A percentile compares a stretch with the other conserved stretches of the same genome.
phyloP scores from a whole-genome alignment of 2,329 filamentous ascomycete genomes.

The Fusarium sp. region DNA sequence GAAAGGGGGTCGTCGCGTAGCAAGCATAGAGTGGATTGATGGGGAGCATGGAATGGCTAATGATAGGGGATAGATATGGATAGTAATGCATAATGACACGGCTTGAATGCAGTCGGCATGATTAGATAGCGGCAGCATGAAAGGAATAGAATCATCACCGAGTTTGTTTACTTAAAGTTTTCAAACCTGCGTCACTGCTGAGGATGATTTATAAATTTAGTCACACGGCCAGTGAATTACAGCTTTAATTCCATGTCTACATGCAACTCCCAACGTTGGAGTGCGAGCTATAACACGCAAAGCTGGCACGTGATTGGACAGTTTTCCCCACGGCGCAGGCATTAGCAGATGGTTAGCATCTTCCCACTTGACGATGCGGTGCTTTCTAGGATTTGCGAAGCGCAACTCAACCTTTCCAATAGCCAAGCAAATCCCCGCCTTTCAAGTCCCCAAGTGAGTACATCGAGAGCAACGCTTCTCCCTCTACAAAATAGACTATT shows the following conservation, averaged over 20 bases:
- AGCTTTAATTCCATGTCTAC: neutral
- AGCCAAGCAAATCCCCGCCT: slow-evolving; percentile 11
- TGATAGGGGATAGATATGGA: neutral
- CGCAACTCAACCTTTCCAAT: slow-evolving; percentile 21
- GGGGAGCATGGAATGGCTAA: slow-evolving; percentile 3
- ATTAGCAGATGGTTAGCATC: slow-evolving; percentile 25
- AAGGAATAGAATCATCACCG: slow-evolving; percentile 13
- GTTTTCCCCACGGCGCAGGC: slow-evolving; percentile 20
- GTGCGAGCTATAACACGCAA: neutral
- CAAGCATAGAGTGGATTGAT: slow-evolving; percentile 40
- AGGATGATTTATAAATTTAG: too few species aligned
- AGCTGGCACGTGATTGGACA: slow-evolving; percentile 22
- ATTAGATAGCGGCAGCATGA: slow-evolving; percentile 23
- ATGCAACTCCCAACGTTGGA: neutral
- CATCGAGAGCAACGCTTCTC: too few species aligned
- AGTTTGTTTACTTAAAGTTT: neutral
- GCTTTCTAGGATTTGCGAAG: slow-evolving; percentile 31
- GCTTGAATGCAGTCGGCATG: slow-evolving; percentile 1
- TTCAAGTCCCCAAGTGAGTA: slow-evolving; percentile 18
- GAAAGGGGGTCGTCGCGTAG: slow-evolving; percentile 39
- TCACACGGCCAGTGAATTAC: neutral
- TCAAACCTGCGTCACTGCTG: too few species aligned
- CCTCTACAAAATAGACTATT: neutral
- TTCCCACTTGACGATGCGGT: slow-evolving; percentile 25
- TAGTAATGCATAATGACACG: slow-evolving; percentile 23